Evolutionary conservation across 306 rosid species (phyloP), one percentile per base, ranked within the genome.

Genomic region (Urtica urens): DNA sequence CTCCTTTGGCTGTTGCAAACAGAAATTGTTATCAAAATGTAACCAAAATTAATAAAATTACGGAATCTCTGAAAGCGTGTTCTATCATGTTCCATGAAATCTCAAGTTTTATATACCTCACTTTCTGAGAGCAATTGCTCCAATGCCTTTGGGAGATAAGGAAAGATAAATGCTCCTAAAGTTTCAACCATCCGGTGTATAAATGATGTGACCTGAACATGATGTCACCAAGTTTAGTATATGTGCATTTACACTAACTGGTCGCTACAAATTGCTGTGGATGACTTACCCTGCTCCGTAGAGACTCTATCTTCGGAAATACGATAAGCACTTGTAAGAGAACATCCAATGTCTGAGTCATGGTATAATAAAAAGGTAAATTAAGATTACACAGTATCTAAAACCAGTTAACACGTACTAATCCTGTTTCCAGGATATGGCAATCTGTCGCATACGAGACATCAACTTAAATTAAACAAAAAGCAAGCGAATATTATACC

Each of bases 141-240:
- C 65, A 85, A 39, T 48, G 96, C 95, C 78, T 75, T 90, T 12
- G 95, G 96, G 49, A 90, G 93, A 77, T 67, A 90, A 4, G 99
- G 99, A 63, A 90, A 75, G 31, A 90, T 94, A 57, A 85, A 81
- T 59, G 78, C 60, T 24, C 99, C 99, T 27, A 90, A 67, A 33
- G 92, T 85, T 14, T 85, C 99, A 57, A 90, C 95, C 99, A 90
- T 90, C 30, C 99, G 96, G 56, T 90, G 99, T 71, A 90, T 71
- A 71, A 85, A 90, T 44, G 99, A 90, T 1, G 85, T 86, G 35
- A 90, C 96, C 99, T 90, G 52, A 42, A 53, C 58, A 57, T 11
- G 37, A 18, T 47, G 10, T 30, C 39, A 53, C 40, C 46, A 41
- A 31, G 22, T 24, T 43, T 34, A 38, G 38, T 42, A 13, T 38